These are phyloP conservation scores for Chaetomium strumarium DNA, from an alignment of 2,329 filamentous ascomycete species.

Conservation along the genomic window DNA sequence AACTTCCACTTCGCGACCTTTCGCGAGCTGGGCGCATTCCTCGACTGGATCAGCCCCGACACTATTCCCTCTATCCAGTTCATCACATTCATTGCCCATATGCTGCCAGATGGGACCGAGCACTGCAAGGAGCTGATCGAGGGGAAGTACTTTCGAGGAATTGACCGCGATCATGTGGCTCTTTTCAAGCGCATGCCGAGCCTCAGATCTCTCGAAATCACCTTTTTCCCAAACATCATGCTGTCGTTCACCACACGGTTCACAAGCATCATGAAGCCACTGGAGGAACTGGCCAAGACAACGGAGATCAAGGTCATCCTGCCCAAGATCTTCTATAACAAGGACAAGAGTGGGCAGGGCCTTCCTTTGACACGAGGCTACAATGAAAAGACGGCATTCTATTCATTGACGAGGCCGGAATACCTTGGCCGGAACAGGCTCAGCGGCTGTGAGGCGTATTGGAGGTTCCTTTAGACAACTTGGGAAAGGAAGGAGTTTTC, in stretches of 20 bases:
- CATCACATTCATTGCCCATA: conserved; percentile 12
- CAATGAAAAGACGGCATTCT: not conserved
- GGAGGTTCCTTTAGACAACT: no score
- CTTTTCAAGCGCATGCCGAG: conserved; percentile 9
- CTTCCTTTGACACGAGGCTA: not conserved
- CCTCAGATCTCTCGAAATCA: conserved; percentile 7
- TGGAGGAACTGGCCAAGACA: not conserved
- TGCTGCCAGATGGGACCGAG: not conserved
- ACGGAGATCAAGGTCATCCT: not conserved
- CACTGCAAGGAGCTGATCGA: conserved; percentile 7
- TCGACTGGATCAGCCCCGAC: conserved; percentile 4
- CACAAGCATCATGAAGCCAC: conserved; percentile 4
- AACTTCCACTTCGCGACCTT: conserved; percentile 13
- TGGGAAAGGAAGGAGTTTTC: no score
- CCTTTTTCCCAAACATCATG: conserved; percentile 14
- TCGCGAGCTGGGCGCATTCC: conserved; percentile 5
- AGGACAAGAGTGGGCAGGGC: not conserved
- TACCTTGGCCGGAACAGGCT: not conserved
- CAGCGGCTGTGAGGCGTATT: not conserved
- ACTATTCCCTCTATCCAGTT: not conserved
- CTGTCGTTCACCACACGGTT: conserved; percentile 2
- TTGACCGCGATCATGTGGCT: not conserved
- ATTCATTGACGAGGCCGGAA: not conserved
- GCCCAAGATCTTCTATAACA: not conserved
- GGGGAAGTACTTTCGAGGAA: conserved; percentile 9